Percentiles rank a stretch among this genome's conserved stretches.
phyloP scores from a whole-genome alignment of 768 basidiomycete species.

The Arthromyces matolae region DNA sequence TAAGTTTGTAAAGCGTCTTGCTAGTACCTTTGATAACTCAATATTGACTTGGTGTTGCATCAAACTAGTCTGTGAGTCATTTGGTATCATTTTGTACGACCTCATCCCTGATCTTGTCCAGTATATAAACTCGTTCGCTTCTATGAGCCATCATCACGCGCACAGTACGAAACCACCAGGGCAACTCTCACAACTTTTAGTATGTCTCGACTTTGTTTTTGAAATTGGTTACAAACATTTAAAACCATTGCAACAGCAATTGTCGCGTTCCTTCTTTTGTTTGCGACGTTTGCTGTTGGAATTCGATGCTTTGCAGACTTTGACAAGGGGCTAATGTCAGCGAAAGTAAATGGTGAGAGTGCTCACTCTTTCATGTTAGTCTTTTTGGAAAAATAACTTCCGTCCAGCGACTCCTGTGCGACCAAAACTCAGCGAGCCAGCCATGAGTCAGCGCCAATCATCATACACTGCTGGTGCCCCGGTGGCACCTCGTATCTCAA shows the following conservation, averaged over 20 bases:
- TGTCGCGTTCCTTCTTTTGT: slow-evolving; percentile 68
- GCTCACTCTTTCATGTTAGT: slow-evolving; percentile 20
- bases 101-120: slow-evolving; percentile 22
- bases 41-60: slow-evolving; percentile 1
- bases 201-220: slow-evolving; percentile 31
- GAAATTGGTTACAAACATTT: background rate
- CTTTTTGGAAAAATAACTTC: no score
- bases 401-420: no score
- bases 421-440: no score
- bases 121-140: slow-evolving; percentile 87
- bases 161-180: slow-evolving; percentile 66
- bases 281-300: slow-evolving; percentile 73
- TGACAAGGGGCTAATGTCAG: slow-evolving; percentile 68
- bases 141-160: slow-evolving; percentile 56
- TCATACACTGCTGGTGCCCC: slow-evolving; percentile 52
- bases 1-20: slow-evolving; percentile 42
- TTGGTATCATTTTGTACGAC: background rate
- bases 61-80: slow-evolving; percentile 38
- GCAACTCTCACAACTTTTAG: slow-evolving; percentile 81
- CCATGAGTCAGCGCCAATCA: slow-evolving; percentile 44
- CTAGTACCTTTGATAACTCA: background rate
- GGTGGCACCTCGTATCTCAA: slow-evolving; percentile 66
- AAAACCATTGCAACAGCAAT: slow-evolving; percentile 61
- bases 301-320: slow-evolving; percentile 81
- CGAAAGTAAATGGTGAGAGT: slow-evolving; percentile 72